Evolutionary conservation across 2,329 filamentous ascomycete species (phyloP), one percentile per base, ranked within the genome.

Genomic region (Colletotrichum musae): DNA sequence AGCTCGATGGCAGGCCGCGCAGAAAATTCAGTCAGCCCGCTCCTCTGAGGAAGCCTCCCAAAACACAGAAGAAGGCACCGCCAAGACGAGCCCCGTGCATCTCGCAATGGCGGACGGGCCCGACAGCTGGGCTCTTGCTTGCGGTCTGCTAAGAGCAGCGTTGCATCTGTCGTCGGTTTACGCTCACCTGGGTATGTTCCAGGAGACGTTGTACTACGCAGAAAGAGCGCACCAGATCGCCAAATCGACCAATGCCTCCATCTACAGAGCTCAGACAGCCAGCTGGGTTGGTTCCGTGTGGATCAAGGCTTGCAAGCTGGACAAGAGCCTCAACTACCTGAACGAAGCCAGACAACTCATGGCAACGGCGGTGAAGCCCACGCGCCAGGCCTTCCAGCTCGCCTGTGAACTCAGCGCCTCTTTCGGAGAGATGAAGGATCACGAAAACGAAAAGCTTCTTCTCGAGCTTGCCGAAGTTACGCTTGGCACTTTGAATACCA

Each of bases 141-240:
- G 89, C 32, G 90, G 92, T 1, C 86, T 98, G 21, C 91, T 94
- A 74, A 87, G 89, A 36, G 89, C 91, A 64, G 83, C 97, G 15
- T 81, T 91, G 69, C 91, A 94, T 67, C 87, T 97, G 3, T 94
- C 94, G 0, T 87, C 88, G 4, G 84, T 97, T 1, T 97, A 95
- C 74, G 90, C 92, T 1, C 92, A 97, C 72, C 88, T 96, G 71
- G 96, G 96, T 32, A 88, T 97, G 80, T 94, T 94, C 72, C 91
- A 94, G 70, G 95, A 98, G 78, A 95, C 95, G 2, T 82, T 95
- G 0, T 96, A 95, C 77, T 97, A 97, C 73, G 91, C 92, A 1
- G 92, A 98, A 73, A 93, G 96, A 74, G 94, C 94, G 0, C 85
- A 92, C 62, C 94, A 92, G 75, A 88, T 97, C 69, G 93, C 93